These are phyloP conservation scores for Penicillium sp. DNA, from an alignment of 2,329 filamentous ascomycete genomes.

Conservation along the genomic window DNA sequence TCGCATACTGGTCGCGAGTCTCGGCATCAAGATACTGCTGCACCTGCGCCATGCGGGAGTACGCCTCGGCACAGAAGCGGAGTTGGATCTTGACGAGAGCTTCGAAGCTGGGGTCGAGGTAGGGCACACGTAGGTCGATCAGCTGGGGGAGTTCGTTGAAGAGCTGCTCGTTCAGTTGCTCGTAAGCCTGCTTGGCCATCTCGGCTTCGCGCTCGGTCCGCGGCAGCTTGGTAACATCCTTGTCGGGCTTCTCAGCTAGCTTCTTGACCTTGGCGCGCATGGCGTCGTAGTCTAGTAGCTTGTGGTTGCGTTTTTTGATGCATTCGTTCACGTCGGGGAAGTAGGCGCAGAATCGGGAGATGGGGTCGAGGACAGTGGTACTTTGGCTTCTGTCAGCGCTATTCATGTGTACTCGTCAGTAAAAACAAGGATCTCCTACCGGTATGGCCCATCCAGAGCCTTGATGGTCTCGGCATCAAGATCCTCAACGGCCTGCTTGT, in stretches of 20 bases:
- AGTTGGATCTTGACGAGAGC: slow-evolving; percentile 98
- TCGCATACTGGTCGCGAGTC: slow-evolving; percentile 92
- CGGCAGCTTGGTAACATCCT: slow-evolving; percentile 94
- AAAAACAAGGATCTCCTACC: slow-evolving; percentile 48
- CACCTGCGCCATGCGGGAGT: slow-evolving; percentile 96
- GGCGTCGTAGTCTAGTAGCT: slow-evolving; percentile 96
- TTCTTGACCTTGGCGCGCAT: slow-evolving; percentile 96
- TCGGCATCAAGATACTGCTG: slow-evolving; percentile 97
- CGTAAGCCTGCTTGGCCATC: slow-evolving; percentile 88
- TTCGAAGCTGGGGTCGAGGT: slow-evolving; percentile 95
- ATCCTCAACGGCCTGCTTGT: slow-evolving; percentile 98
- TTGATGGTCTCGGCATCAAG: slow-evolving; percentile 98
- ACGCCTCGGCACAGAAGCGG: slow-evolving; percentile 95
- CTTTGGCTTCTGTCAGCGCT: slow-evolving; percentile 40
- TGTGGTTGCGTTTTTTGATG: slow-evolving; percentile 98
- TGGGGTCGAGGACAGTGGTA: slow-evolving; percentile 91
- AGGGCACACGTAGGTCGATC: slow-evolving; percentile 94
- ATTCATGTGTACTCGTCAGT: background rate
- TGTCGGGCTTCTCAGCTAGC: slow-evolving; percentile 96
- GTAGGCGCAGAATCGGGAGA: slow-evolving; percentile 93
- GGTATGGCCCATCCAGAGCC: slow-evolving; percentile 91
- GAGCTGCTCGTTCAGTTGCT: slow-evolving; percentile 95
- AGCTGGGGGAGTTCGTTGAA: slow-evolving; percentile 90
- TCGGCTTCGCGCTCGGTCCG: slow-evolving; percentile 95
- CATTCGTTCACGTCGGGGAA: slow-evolving; percentile 99